Conservation (phyloP, 2,329 filamentous ascomycete species). For the Fusarium sp. region DNA sequence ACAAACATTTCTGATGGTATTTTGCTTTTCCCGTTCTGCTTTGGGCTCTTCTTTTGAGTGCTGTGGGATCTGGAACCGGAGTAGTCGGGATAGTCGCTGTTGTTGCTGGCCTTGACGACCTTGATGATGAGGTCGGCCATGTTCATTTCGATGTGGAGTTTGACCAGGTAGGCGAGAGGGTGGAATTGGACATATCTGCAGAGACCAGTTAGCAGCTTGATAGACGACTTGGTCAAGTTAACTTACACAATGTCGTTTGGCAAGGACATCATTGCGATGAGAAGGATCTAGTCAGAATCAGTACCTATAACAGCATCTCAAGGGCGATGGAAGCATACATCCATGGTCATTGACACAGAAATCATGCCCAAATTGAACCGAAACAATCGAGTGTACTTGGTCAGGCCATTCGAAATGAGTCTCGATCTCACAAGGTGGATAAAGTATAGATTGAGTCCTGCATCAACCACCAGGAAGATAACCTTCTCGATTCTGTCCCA, state of each 20-base stretch:
- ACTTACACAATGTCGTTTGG: slow-evolving; percentile 43
- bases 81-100: slow-evolving; percentile 32
- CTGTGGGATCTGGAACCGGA: slow-evolving; percentile 32
- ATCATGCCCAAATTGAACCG: slow-evolving; percentile 46
- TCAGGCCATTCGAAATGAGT: slow-evolving; percentile 56
- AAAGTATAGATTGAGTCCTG: slow-evolving; percentile 60
- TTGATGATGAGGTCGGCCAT: slow-evolving; percentile 61
- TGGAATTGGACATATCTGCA: slow-evolving; percentile 49
- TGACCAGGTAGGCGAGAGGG: slow-evolving; percentile 60
- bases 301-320: rapidly evolving
- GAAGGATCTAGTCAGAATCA: slow-evolving; percentile 31
- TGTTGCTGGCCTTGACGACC: slow-evolving; percentile 41
- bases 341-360: slow-evolving; percentile 43
- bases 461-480: slow-evolving; percentile 60
- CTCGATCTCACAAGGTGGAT: slow-evolving; percentile 54
- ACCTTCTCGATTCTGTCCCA: slow-evolving; percentile 64
- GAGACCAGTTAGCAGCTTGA: no score
- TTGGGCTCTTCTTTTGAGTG: slow-evolving; percentile 27
- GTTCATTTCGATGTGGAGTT: slow-evolving; percentile 62
- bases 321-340: slow-evolving; percentile 13
- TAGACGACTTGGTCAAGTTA: no score
- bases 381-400: slow-evolving; percentile 57
- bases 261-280: slow-evolving; percentile 45
- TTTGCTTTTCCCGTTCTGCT: background rate
- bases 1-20: slow-evolving; percentile 32